These are phyloP conservation scores for Omphalea diandra DNA, from an alignment of 441 rosid species.

Conservation along the genomic window DNA sequence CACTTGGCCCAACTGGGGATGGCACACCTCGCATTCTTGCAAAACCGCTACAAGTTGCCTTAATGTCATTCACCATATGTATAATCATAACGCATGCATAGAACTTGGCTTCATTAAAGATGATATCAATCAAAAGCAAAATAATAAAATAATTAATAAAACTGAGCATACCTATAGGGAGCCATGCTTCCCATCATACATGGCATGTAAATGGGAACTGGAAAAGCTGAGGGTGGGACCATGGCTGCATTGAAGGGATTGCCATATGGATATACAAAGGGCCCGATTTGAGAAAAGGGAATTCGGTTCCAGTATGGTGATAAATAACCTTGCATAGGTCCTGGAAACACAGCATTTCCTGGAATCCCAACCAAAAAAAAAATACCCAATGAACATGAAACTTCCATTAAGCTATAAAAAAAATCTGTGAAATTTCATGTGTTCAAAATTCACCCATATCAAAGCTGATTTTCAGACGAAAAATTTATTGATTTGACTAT, in stretches of 20 bases:
- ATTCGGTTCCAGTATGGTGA: conserved; percentile 39
- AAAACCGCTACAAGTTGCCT: conserved; percentile 34
- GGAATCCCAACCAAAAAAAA: conserved; percentile 20
- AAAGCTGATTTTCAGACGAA: background rate
- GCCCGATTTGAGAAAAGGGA: conserved; percentile 29
- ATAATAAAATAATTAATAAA: background rate
- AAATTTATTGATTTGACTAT: background rate
- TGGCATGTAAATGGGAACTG: conserved; percentile 32
- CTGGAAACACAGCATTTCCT: conserved; percentile 38
- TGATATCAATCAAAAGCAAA: conserved; percentile 8
- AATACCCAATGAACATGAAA: conserved; percentile 12
- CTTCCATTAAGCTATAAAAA: background rate
- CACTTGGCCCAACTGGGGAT: conserved; percentile 18
- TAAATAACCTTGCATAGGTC: conserved; percentile 30
- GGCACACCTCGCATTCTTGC: conserved; percentile 30
- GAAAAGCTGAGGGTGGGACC: conserved; percentile 31
- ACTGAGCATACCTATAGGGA: conserved; percentile 34
- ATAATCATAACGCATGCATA: background rate
- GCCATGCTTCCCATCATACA: conserved; percentile 32
- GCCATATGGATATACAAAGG: conserved; percentile 33
- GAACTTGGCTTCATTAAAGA: background rate
- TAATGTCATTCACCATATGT: conserved; percentile 7
- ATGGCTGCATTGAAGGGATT: conserved; percentile 33
- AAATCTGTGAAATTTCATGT: background rate
- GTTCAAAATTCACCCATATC: background rate